phyloP scores from a whole-genome alignment of 2,329 filamentous ascomycete genomes.

The Plectosphaerella cucumerina region DNA sequence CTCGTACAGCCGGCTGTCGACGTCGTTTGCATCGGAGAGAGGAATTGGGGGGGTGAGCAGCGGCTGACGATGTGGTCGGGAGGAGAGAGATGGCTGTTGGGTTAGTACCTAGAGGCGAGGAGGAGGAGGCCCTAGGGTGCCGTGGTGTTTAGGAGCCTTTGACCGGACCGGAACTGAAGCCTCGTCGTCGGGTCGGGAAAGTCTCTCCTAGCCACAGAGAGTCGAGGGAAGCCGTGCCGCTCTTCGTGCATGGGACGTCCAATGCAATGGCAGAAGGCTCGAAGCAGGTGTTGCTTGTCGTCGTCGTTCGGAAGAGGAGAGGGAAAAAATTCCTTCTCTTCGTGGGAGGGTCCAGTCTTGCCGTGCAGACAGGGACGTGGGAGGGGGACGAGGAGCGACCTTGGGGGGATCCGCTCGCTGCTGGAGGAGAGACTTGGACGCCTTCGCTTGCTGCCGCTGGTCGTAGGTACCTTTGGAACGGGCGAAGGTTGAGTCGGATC shows the following conservation, averaged over 20 bases:
- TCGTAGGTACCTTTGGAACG: not conserved
- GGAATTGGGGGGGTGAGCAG: not conserved
- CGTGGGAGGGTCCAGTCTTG: not conserved
- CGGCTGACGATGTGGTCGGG: not conserved
- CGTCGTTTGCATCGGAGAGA: constrained; percentile 1
- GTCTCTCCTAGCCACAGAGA: constrained; percentile 1
- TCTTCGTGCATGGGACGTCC: not conserved
- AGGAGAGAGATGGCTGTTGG: not conserved
- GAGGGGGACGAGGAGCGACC: not conserved
- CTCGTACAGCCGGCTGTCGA: constrained; percentile 1
- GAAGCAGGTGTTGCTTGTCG: not conserved
- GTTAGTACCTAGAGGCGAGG: too few relatives aligned
- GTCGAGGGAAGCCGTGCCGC: not conserved
- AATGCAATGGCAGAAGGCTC: not conserved
- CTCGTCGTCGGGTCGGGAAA: not conserved
- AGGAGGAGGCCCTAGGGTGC: not conserved
- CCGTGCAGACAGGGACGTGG: not conserved
- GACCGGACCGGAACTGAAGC: not conserved
- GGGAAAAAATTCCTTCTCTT: too few relatives aligned
- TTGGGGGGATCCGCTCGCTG: not conserved
- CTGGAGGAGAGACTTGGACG: constrained; percentile 1
- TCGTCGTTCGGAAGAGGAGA: not conserved
- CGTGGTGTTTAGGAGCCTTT: not conserved
- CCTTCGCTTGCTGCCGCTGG: too few relatives aligned
- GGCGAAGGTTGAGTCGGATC: not conserved